Conservation (phyloP, 2,329 filamentous ascomycete species). For the Metarhizium brunneum region DNA sequence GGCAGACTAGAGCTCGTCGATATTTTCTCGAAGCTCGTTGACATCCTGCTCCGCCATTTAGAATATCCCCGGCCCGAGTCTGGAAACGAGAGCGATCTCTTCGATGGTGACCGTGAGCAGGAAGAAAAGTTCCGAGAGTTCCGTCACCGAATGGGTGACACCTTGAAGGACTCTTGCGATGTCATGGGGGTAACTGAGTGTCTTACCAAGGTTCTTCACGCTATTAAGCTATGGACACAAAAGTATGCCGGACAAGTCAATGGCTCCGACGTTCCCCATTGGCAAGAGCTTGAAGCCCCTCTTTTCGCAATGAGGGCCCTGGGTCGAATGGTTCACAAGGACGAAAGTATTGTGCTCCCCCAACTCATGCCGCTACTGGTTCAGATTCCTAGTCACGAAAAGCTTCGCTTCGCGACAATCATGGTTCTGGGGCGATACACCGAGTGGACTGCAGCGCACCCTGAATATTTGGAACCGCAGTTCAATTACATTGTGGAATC, state of each 20-base stretch:
- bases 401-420: slow-evolving; percentile 95
- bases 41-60: slow-evolving; percentile 84
- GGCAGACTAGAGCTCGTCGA: slow-evolving; percentile 69
- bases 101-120: slow-evolving; percentile 89
- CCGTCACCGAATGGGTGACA: slow-evolving; percentile 94
- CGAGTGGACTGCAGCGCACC: slow-evolving; percentile 92
- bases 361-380: slow-evolving; percentile 90
- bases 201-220: slow-evolving; percentile 74
- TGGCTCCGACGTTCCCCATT: slow-evolving; percentile 71
- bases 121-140: slow-evolving; percentile 98
- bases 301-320: slow-evolving; percentile 93
- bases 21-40: slow-evolving; percentile 80
- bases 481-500: slow-evolving; percentile 93
- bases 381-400: slow-evolving; percentile 91
- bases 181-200: slow-evolving; percentile 92
- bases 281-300: slow-evolving; percentile 93
- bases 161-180: slow-evolving; percentile 92
- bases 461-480: slow-evolving; percentile 84
- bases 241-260: slow-evolving; percentile 70
- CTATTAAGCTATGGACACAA: slow-evolving; percentile 82
- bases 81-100: slow-evolving; percentile 70
- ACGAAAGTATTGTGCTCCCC: slow-evolving; percentile 79
- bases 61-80: slow-evolving; percentile 74
- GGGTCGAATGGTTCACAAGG: slow-evolving; percentile 88
- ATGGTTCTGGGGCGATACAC: slow-evolving; percentile 97